A percentile compares a stretch with the other conserved stretches of the same genome.
These are phyloP conservation scores for Candida ulmi DNA, from an alignment of 805 yeast genomes.

Conservation along the genomic window DNA sequence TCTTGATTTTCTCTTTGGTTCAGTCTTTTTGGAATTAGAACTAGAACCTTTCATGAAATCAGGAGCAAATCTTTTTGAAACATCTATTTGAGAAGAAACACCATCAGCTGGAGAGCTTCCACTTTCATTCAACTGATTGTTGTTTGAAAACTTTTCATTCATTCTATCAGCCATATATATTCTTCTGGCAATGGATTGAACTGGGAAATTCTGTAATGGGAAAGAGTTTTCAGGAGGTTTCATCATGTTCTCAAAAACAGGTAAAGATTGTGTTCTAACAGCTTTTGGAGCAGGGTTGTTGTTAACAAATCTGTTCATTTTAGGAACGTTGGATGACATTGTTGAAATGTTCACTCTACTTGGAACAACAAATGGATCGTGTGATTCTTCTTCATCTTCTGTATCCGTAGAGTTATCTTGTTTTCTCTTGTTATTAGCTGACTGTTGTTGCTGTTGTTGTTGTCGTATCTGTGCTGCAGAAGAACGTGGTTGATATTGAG, in stretches of 20 bases:
- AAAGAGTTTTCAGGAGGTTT: constrained; percentile 8
- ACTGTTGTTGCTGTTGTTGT: not conserved
- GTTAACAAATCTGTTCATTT: constrained; percentile 30
- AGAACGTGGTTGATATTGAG: not conserved
- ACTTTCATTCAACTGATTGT: not conserved
- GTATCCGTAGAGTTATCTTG: constrained; percentile 14
- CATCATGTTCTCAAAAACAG: constrained; percentile 22
- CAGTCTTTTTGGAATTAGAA: not conserved
- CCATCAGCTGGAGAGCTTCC: constrained; percentile 2
- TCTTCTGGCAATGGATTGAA: constrained; percentile 23
- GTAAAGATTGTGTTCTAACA: constrained; percentile 38
- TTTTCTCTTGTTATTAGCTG: constrained; percentile 9
- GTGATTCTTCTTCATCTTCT: constrained; percentile 13
- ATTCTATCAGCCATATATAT: constrained; percentile 22
- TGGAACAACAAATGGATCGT: constrained; percentile 12
- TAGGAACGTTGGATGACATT: constrained; percentile 10
- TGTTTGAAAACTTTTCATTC: constrained; percentile 1
- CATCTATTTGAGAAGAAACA: constrained; percentile 1
- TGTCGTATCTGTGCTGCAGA: constrained; percentile 1
- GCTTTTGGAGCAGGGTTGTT: constrained; percentile 43
- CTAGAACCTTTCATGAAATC: constrained; percentile 15
- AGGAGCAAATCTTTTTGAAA: constrained; percentile 23
- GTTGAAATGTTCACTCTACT: constrained; percentile 4
- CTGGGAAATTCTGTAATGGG: constrained; percentile 19
- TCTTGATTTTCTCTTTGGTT: constrained; percentile 5